These are phyloP conservation scores for Penstemon davidsonii DNA, from an alignment of 257 asterid genomes.

Conservation along the genomic window DNA sequence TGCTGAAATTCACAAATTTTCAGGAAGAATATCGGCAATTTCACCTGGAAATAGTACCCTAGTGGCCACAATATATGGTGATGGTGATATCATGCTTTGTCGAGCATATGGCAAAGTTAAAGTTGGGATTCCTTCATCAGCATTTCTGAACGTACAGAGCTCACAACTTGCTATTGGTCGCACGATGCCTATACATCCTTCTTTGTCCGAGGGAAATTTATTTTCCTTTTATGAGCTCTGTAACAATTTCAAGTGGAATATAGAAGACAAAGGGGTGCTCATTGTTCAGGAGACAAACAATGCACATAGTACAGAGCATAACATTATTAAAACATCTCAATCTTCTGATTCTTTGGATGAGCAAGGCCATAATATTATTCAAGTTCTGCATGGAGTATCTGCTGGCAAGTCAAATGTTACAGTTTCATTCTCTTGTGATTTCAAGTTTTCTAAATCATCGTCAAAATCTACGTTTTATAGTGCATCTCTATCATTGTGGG, in stretches of 20 bases:
- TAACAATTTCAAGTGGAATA: constrained; percentile 59
- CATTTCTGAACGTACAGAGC: constrained; percentile 71
- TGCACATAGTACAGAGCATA: constrained; percentile 27
- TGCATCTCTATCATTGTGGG: constrained; percentile 63
- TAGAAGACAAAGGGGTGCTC: constrained; percentile 60
- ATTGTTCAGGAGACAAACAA: constrained; percentile 39
- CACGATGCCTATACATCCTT: constrained; percentile 63
- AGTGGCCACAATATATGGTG: constrained; percentile 62
- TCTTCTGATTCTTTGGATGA: constrained; percentile 39
- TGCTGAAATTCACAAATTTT: constrained; percentile 52
- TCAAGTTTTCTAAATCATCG: constrained; percentile 38
- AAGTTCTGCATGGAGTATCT: constrained; percentile 66
- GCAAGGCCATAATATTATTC: constrained; percentile 54
- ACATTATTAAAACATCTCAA: constrained; percentile 31
- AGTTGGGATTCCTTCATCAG: constrained; percentile 83
- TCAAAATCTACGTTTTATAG: constrained; percentile 53
- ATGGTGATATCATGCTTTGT: constrained; percentile 59
- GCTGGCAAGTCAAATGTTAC: constrained; percentile 67
- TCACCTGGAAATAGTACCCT: constrained; percentile 73
- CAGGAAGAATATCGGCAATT: constrained; percentile 67
- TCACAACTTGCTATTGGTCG: constrained; percentile 68
- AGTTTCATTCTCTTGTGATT: constrained; percentile 77
- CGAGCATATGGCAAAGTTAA: constrained; percentile 62
- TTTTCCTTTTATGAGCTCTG: constrained; percentile 87
- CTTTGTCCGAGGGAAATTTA: constrained; percentile 71